phyloP scores from a whole-genome alignment of 2,329 filamentous ascomycete species.

The Botrytis byssoidea region DNA sequence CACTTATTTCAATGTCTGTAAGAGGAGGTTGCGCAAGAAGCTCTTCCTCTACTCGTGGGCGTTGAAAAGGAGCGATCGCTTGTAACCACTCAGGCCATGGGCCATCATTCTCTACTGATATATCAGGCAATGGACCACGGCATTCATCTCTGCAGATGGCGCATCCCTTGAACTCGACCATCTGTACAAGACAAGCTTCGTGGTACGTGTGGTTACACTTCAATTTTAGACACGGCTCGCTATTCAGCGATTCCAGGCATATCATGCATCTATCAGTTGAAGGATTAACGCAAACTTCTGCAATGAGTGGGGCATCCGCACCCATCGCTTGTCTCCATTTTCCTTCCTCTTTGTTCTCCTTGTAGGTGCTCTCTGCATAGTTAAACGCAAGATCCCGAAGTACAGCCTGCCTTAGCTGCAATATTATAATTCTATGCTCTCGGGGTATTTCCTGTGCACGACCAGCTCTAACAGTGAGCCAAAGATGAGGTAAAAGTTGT shows the following conservation, averaged over 20 bases:
- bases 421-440: neutral
- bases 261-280: neutral
- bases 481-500: neutral
- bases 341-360: neutral
- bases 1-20: neutral
- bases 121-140: neutral
- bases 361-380: neutral
- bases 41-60: neutral
- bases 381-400: neutral
- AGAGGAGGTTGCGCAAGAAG: neutral
- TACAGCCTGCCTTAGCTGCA: neutral
- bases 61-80: neutral
- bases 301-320: neutral
- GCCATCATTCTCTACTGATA: neutral
- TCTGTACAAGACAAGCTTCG: neutral
- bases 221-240: neutral
- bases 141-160: neutral
- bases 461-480: neutral
- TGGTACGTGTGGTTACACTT: neutral
- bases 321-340: neutral
- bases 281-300: neutral
- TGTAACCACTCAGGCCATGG: neutral
- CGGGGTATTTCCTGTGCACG: neutral
- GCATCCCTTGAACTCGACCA: neutral
- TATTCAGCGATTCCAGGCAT: neutral